A percentile compares a stretch with the other conserved stretches of the same genome.
These are phyloP conservation scores for Sequoiadendron giganteum DNA, from an alignment of 75 land plant genomes.

Conservation along the genomic window DNA sequence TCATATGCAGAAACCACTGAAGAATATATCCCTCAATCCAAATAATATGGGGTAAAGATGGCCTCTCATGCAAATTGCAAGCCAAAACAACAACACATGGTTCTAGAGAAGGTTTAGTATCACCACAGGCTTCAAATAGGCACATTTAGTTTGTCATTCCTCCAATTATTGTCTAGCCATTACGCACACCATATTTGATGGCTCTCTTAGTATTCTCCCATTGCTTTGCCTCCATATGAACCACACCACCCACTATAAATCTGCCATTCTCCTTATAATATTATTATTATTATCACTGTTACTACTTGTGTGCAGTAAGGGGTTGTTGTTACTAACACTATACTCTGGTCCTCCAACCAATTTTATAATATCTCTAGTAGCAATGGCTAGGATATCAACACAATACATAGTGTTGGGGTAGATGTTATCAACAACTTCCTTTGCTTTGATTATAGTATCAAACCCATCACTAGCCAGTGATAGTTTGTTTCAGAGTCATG, in stretches of 20 bases:
- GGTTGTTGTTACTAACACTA: no score
- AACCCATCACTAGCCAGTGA: no score
- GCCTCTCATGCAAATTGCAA: slow-evolving; percentile 39
- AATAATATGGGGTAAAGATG: slow-evolving; percentile 43
- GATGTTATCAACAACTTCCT: no score
- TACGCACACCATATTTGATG: slow-evolving; percentile 63
- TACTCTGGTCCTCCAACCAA: no score
- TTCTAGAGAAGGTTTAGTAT: slow-evolving; percentile 70
- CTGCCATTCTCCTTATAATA: background rate
- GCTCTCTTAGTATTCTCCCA: slow-evolving; percentile 35
- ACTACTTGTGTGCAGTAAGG: background rate
- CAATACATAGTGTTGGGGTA: no score
- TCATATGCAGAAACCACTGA: slow-evolving; percentile 64
- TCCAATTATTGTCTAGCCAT: slow-evolving; percentile 70
- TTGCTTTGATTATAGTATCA: no score
- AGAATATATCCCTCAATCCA: slow-evolving; percentile 63
- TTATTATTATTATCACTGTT: background rate
- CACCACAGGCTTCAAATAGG: slow-evolving; percentile 69
- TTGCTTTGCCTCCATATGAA: slow-evolving; percentile 34
- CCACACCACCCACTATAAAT: background rate
- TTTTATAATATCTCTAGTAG: no score
- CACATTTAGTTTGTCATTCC: slow-evolving; percentile 72
- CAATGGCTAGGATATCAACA: no score
- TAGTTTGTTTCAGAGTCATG: no score
- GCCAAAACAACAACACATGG: slow-evolving; percentile 55